Evolutionary conservation across 1,139 yeast genomes (phyloP).

Genomic region (Pichia sp.): DNA sequence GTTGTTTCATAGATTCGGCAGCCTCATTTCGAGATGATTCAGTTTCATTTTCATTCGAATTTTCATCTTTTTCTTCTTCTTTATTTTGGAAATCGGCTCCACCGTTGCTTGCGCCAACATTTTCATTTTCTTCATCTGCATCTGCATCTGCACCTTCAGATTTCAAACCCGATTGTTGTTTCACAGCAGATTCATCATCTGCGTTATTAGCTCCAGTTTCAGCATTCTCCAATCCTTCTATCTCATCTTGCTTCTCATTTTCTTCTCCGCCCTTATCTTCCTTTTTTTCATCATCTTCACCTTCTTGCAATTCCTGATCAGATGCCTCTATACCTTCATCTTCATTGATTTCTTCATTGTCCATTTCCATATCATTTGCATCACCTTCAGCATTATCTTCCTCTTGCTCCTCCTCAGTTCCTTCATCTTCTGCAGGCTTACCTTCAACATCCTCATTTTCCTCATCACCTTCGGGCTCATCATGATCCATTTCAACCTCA

Average conservation of each 20-base stretch:
- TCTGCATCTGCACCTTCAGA: constrained; percentile 77
- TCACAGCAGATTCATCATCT: constrained; percentile 63
- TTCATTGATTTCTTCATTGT: constrained; percentile 24
- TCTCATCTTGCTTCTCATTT: constrained; percentile 43
- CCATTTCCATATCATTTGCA: constrained; percentile 29
- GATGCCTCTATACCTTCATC: constrained; percentile 29
- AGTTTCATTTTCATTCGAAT: constrained; percentile 35
- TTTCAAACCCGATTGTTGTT: constrained; percentile 65
- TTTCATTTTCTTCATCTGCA: constrained; percentile 61
- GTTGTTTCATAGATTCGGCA: constrained; percentile 75
- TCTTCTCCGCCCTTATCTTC: constrained; percentile 35
- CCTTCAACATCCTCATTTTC: constrained; percentile 31
- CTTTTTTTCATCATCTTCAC: constrained; percentile 29
- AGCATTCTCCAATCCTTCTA: constrained; percentile 38
- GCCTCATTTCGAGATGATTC: constrained; percentile 70
- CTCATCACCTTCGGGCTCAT: constrained; percentile 30
- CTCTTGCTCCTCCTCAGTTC: constrained; percentile 28
- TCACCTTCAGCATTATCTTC: constrained; percentile 22
- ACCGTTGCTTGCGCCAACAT: constrained; percentile 66
- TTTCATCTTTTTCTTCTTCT: constrained; percentile 32
- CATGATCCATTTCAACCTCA: constrained; percentile 31
- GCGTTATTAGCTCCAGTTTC: constrained; percentile 36
- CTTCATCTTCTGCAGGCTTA: constrained; percentile 28
- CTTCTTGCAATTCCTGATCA: constrained; percentile 29
- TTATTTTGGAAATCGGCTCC: constrained; percentile 48